Base-by-base conservation (phyloP, 805 yeast genomes). In the Kluyveromyces lactis region DNA sequence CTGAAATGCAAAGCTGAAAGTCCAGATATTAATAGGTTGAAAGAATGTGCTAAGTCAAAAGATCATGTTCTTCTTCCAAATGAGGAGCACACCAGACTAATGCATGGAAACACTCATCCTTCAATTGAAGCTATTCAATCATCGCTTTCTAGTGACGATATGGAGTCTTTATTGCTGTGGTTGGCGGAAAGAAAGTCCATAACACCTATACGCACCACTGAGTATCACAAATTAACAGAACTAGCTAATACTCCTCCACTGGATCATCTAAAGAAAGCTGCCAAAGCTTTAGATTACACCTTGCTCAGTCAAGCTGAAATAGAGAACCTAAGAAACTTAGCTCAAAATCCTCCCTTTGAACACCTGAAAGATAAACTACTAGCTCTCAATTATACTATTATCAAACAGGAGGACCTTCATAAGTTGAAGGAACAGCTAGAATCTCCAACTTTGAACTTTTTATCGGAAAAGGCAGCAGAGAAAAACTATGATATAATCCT, bases 401-500 rank as follows among this genome's bases (percentile, higher is more conserved):
- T 58, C 9, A 32, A 46, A 3, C 32, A 29, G 8, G 38, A 40
- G 4, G 47, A 42, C 11, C 49, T 47, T 35, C 26, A 39, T 2
- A 28, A 18, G 15, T 31, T 41, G 3, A 10, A 6, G 15, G 26
- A 21, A 8, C 11, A 17, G 12, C 13, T 18, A 16, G 27, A 32
- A n/a, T 16, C 30, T 1, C 63, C 63, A 2, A 46, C 49, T 2
- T 21, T 58, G 4, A 50, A 51, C 4, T 47, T 53, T 18, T 41
- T 62, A 31, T 49, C 45, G n/a, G 46, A 50, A 13, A 56, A 51
- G 15, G 60, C 62, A 4, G 29, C 49, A 7, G 38, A 42, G 3
- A 46, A 52, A 16, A 63, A 55, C 3, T 50, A 45, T 11, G 41
- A 36, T 16, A 33, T 60, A n/a, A 35, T 61, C 8, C 31, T 50